A percentile compares a stretch with the other conserved stretches of the same genome.
These are phyloP conservation scores for Daucus carota DNA, from an alignment of 129 eudicot genomes.

Conservation along the genomic window DH1_v3.0 NC_030385.2:34626001-34626500, in stretches of 20 bases:
- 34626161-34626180: slow-evolving; percentile 38
- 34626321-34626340: background rate
- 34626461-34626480: slow-evolving; percentile 35
- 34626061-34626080: background rate
- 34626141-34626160: slow-evolving; percentile 25
- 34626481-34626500: background rate
- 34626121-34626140: slow-evolving; percentile 20
- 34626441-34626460: slow-evolving; percentile 43
- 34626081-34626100: background rate
- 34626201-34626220: slow-evolving; percentile 31
- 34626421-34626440: slow-evolving; percentile 35
- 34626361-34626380: slow-evolving; percentile 20
- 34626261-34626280: slow-evolving; percentile 21
- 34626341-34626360: background rate
- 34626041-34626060: background rate
- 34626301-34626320: background rate
- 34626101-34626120: slow-evolving; percentile 2
- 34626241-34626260: slow-evolving; percentile 30
- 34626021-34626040: background rate
- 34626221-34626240: slow-evolving; percentile 37
- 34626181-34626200: slow-evolving; percentile 32
- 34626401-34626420: slow-evolving; percentile 35
- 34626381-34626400: slow-evolving; percentile 29
- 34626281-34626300: background rate
- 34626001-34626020: background rate